phyloP scores from a whole-genome alignment of 163 green algal genomes.

The Chloromonas sp. region DNA sequence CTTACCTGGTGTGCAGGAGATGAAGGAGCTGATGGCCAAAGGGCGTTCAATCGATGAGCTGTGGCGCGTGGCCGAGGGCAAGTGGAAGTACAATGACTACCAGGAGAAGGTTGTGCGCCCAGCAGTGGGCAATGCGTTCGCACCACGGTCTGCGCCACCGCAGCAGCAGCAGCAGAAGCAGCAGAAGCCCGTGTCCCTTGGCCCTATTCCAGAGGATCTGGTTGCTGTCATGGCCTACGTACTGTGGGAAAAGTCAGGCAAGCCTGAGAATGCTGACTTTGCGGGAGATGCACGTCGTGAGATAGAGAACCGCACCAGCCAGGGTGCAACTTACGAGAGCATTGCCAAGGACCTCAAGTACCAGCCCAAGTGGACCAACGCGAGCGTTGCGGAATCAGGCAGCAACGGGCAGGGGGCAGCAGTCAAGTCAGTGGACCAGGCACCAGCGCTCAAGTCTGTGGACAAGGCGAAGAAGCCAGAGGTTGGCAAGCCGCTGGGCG shows the following conservation, averaged over 20 bases:
- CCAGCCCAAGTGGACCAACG: conserved; percentile 22
- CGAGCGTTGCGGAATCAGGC: background rate
- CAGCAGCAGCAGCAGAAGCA: conserved; percentile 3
- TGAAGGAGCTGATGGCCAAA: conserved; percentile 33
- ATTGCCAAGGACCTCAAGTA: conserved; percentile 34
- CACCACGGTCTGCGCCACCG: background rate
- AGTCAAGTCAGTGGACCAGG: no score
- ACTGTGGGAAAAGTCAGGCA: conserved; percentile 82
- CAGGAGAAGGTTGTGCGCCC: conserved; percentile 3
- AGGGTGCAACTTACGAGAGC: conserved; percentile 17
- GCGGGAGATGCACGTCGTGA: conserved; percentile 34
- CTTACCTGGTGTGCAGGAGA: conserved; percentile 26
- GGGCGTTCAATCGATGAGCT: conserved; percentile 67
- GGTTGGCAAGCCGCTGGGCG: conserved; percentile 51
- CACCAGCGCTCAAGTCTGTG: no score
- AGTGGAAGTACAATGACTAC: conserved; percentile 42
- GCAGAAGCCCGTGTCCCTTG: background rate
- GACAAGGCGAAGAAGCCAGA: conserved; percentile 8
- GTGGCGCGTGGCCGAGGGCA: conserved; percentile 61
- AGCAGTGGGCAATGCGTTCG: background rate
- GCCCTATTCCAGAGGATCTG: conserved; percentile 53
- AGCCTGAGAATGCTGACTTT: conserved; percentile 59
- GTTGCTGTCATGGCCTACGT: conserved; percentile 71
- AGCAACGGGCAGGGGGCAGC: no score
- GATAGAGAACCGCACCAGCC: conserved; percentile 25